Percentiles rank a stretch among this genome's conserved stretches.
phyloP scores from a whole-genome alignment of 345 rosid genomes.

The Gossypium ekmanianum region DNA sequence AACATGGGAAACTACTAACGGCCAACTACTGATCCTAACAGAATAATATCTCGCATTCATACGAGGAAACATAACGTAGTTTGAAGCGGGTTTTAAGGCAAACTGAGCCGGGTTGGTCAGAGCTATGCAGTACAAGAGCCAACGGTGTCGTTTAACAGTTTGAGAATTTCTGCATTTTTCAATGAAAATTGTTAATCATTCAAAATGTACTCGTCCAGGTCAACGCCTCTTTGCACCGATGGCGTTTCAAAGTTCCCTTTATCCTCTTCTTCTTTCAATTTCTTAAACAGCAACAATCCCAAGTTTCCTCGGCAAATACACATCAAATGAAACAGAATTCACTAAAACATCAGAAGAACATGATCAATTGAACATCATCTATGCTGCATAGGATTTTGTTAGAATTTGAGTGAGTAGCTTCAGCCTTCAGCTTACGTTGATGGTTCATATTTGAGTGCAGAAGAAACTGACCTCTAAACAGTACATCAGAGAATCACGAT shows the following conservation, averaged over 20 bases:
- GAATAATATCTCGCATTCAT: background rate
- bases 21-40: background rate
- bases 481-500: no score
- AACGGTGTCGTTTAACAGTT: background rate
- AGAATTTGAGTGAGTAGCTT: no score
- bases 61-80: background rate
- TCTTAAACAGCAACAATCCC: constrained; percentile 1
- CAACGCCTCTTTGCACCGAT: constrained; percentile 36
- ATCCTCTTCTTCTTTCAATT: constrained; percentile 12
- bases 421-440: no score
- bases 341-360: no score
- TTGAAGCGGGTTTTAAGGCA: background rate
- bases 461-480: no score
- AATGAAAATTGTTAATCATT: constrained; percentile 3
- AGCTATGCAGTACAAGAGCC: background rate
- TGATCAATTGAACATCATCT: no score
- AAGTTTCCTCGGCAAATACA: background rate
- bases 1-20: background rate
- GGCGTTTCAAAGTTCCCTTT: constrained; percentile 21
- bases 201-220: constrained; percentile 37
- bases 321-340: background rate
- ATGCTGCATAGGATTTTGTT: no score
- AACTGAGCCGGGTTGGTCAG: background rate
- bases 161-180: background rate
- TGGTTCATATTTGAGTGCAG: no score